A percentile compares a stretch with the other conserved stretches of the same genome.
These are phyloP conservation scores for Metarhizium album DNA, from an alignment of 2,329 filamentous ascomycete species.

Conservation along the genomic window DNA sequence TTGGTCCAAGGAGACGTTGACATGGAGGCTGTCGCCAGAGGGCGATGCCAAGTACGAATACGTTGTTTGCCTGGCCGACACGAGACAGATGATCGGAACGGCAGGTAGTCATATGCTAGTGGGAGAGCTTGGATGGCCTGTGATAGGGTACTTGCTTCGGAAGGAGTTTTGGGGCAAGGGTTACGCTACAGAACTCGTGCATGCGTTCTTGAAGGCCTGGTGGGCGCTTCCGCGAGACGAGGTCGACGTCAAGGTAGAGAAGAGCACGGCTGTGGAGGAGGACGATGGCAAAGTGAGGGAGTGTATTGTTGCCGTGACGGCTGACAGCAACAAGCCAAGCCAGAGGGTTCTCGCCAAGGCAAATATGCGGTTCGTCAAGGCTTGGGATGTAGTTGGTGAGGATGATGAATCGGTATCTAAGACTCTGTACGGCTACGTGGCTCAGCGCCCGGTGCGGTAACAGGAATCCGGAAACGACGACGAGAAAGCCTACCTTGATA, in stretches of 20 bases:
- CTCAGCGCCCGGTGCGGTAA: neutral
- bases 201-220: constrained; percentile 34
- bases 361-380: constrained; percentile 39
- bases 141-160: constrained; percentile 46
- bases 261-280: constrained; percentile 21
- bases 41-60: constrained; percentile 46
- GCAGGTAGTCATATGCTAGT: constrained; percentile 30
- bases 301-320: constrained; percentile 35
- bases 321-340: constrained; percentile 39
- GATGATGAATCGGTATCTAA: constrained; percentile 9
- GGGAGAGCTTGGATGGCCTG: constrained; percentile 41
- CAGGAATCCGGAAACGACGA: neutral
- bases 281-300: constrained; percentile 21
- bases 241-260: constrained; percentile 32
- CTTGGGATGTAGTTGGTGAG: constrained; percentile 22
- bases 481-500: too few species aligned
- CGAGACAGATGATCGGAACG: constrained; percentile 40
- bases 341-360: constrained; percentile 36
- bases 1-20: constrained; percentile 31
- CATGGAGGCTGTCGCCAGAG: constrained; percentile 33
- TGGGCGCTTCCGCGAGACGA: constrained; percentile 36
- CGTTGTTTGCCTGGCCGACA: constrained; percentile 35
- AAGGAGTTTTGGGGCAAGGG: constrained; percentile 44
- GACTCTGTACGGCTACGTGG: constrained; percentile 15
- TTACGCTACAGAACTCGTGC: constrained; percentile 45